phyloP scores from a whole-genome alignment of 331 rosid genomes.

The Cydonia oblonga region DNA sequence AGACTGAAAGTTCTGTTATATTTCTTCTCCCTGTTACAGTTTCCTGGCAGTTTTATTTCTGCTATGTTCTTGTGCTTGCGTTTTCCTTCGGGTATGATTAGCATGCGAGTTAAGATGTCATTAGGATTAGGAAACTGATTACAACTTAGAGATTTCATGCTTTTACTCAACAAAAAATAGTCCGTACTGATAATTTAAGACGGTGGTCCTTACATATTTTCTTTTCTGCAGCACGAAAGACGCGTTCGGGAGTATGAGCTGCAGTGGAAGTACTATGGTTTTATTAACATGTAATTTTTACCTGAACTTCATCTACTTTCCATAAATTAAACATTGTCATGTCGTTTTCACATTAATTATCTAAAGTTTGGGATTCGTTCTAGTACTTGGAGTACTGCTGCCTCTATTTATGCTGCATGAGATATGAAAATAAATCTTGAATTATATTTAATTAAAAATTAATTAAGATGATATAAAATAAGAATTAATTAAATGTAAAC shows the following conservation, averaged over 20 bases:
- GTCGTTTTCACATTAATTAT: neutral
- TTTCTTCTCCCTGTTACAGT: neutral
- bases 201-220: neutral
- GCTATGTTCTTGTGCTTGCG: neutral
- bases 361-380: neutral
- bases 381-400: neutral
- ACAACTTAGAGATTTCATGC: neutral
- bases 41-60: neutral
- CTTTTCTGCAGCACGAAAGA: slow-evolving; percentile 2
- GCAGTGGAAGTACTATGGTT: neutral
- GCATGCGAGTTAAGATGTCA: neutral
- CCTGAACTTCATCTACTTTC: neutral
- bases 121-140: neutral
- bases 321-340: neutral
- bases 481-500: too few relatives aligned
- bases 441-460: neutral
- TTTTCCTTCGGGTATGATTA: neutral
- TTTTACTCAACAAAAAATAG: neutral
- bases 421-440: neutral
- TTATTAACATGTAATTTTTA: neutral
- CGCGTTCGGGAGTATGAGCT: neutral
- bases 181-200: slow-evolving; percentile 3
- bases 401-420: neutral
- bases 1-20: neutral
- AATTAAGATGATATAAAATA: neutral